Evolutionary conservation across 139 green algal genomes (phyloP), one percentile per base, ranked within the genome.

Genomic region (Pleodorina starrii): DNA sequence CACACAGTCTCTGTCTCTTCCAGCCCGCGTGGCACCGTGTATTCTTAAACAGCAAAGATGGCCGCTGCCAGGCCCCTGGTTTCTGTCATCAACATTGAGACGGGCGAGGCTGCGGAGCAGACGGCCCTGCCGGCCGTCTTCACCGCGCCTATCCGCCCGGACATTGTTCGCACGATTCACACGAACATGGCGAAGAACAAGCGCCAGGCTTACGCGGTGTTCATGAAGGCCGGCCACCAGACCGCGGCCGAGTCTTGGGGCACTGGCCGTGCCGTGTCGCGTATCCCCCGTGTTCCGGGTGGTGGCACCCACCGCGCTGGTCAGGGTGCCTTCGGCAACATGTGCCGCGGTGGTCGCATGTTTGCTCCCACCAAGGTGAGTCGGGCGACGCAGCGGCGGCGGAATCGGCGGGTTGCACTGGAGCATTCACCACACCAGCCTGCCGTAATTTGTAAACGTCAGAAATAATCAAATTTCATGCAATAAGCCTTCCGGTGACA

Each of bases 301-400:
- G 92, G 93, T 46, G 90, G 91, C 81, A 94, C 91, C 44, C 98
- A 99, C 96, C 93, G 98, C 50, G 98, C 98, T 74, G 98, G 98
- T 51, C 98, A 99, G 96, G 98, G 95, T 93, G 98, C 98, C 68
- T 99, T 99, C 90, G 98, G 98, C 81, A 99, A 99, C 97, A 99
- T 99, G 98, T 99, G 97, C 95, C 97, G 98, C 59, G 98, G 98
- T 80, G 98, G 98, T 44, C 96, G 96, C 90, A 99, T 99, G 98
- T 99, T 99, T 88, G 95, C 97, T 16, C 98, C 98, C 82, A 99
- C 96, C 92, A 99, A 99, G 96, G 86, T 93, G 25, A 82, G 84
- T n/a, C n/a, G n/a, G n/a, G n/a, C n/a, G n/a, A n/a, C n/a, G 5
- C 14, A 63, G 44, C 44, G 29, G 75, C 46, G 72, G 72, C 72